Evolutionary conservation across 306 rosid species (phyloP).

Genomic region (Alnus rubra): DNA sequence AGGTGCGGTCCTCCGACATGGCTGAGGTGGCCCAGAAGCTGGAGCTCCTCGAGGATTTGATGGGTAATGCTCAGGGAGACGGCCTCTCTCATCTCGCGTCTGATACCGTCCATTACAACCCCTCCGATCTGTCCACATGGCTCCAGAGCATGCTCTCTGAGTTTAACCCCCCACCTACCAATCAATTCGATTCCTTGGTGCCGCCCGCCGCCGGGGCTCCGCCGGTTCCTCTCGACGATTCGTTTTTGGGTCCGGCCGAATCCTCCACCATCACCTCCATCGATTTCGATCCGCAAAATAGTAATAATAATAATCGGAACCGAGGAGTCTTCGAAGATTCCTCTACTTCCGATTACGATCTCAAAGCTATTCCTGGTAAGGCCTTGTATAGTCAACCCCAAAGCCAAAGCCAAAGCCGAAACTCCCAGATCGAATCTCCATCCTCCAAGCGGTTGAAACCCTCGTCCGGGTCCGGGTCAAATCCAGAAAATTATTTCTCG

Average conservation of each 20-base stretch:
- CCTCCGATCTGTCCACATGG: slow-evolving; percentile 80
- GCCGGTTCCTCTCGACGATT: slow-evolving; percentile 24
- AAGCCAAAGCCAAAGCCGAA: background rate
- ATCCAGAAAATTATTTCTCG: slow-evolving; percentile 21
- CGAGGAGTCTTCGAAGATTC: slow-evolving; percentile 43
- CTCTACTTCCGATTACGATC: slow-evolving; percentile 61
- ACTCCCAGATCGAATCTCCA: slow-evolving; percentile 16
- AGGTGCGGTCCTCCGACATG: slow-evolving; percentile 77
- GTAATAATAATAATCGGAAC: background rate
- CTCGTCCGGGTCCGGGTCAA: slow-evolving; percentile 17
- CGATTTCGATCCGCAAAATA: slow-evolving; percentile 36
- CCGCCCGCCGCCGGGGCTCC: slow-evolving; percentile 15
- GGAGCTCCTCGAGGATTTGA: slow-evolving; percentile 74
- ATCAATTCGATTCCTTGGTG: slow-evolving; percentile 35
- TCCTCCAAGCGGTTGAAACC: slow-evolving; percentile 53
- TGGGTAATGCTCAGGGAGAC: slow-evolving; percentile 55
- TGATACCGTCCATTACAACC: slow-evolving; percentile 71
- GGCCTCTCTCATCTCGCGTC: slow-evolving; percentile 53
- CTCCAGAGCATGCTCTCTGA: slow-evolving; percentile 65
- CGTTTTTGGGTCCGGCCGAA: slow-evolving; percentile 49
- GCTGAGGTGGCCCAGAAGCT: slow-evolving; percentile 84
- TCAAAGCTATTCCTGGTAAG: slow-evolving; percentile 69
- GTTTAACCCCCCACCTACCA: slow-evolving; percentile 41
- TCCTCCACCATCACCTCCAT: slow-evolving; percentile 59
- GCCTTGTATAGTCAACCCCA: slow-evolving; percentile 48